Evolutionary conservation across 1,139 yeast species (phyloP), one percentile per base, ranked within the genome.

Genomic region (Saccharomyces hybrid): DNA sequence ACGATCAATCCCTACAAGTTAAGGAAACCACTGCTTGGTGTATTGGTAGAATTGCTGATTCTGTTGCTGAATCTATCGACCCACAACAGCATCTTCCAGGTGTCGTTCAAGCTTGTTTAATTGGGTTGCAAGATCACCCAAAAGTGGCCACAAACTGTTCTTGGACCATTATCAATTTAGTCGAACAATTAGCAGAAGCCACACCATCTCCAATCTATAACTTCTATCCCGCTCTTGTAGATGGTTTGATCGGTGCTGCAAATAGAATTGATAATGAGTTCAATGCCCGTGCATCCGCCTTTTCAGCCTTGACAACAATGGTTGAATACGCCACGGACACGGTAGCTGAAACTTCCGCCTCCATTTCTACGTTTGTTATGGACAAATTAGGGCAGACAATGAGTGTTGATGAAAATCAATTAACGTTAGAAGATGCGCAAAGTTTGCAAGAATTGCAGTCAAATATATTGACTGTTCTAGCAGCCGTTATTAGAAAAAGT

Each of bases 21-120:
- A 87, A 89, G 71, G 99, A 93, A 68, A 91, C 99, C 0, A 96
- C 91, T 48, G 96, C 98, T 7, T 93, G 99, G 99, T 93, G 98
- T 73, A 78, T 93, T 57, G 99, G 99, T 56, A 83, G 97, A 73
- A 88, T 93, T 64, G 95, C 98, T 11, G 98, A 93, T 67, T 74
- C 85, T 57, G 93, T 85, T 49, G 80, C 88, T 59, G 88, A 82
- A 56, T 91, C 95, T 5, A 83, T 91, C 59, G 86, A 85, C 62
- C 70, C 81, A 29, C 76, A 80, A 53, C 72, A 73, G 5, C 85
- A 85, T 67, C 76, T 93, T 61, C 87, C 90, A 38, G 76, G 76
- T 49, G 82, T 93, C 53, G 74, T 93, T 57, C 77, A 80, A 55
- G 95, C 96, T 0, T 78, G 93, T 58, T 73, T 85, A 47, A 71